Conservation (phyloP, 2,329 filamentous ascomycete genomes). For the Trichophyton mentagrophytes region DNA sequence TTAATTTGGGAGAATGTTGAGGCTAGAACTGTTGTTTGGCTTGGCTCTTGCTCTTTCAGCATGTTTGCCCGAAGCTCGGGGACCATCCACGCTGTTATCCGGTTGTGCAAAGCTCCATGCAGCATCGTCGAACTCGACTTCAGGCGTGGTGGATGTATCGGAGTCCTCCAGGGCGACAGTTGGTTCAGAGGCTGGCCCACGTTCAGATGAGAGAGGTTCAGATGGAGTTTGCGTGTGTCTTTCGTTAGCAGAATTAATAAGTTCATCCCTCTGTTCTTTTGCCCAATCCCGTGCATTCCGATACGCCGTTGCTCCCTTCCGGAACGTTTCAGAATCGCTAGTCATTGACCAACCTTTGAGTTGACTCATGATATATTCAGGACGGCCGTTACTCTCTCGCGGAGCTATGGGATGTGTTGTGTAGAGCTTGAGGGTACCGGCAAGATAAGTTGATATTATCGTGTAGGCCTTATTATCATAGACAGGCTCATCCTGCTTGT, state of each 20-base stretch:
- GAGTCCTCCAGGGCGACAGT: conserved; percentile 3
- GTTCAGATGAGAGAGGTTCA: neutral
- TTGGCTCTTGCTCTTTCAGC: neutral
- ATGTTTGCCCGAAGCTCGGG: neutral
- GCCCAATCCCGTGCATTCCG: conserved; percentile 32
- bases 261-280: conserved; percentile 25
- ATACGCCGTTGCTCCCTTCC: conserved; percentile 6
- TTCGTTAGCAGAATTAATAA: conserved; percentile 23
- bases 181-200: neutral
- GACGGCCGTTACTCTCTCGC: neutral
- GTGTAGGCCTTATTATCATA: conserved; percentile 16
- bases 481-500: conserved; percentile 17
- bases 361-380: conserved; percentile 9
- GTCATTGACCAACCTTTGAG: conserved; percentile 2
- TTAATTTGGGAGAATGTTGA: no score
- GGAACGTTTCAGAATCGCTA: conserved; percentile 19
- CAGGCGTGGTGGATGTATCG: conserved; percentile 3
- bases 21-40: neutral
- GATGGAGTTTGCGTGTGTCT: neutral
- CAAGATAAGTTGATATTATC: conserved; percentile 19
- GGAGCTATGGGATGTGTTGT: neutral
- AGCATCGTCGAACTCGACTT: conserved; percentile 4
- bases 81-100: neutral
- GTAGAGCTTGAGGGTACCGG: conserved; percentile 8
- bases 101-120: conserved; percentile 5